Evolutionary conservation across 176 grass and related monocot species (phyloP), one percentile per base, ranked within the genome.

Genomic region (Dactylis glomerata): DNA sequence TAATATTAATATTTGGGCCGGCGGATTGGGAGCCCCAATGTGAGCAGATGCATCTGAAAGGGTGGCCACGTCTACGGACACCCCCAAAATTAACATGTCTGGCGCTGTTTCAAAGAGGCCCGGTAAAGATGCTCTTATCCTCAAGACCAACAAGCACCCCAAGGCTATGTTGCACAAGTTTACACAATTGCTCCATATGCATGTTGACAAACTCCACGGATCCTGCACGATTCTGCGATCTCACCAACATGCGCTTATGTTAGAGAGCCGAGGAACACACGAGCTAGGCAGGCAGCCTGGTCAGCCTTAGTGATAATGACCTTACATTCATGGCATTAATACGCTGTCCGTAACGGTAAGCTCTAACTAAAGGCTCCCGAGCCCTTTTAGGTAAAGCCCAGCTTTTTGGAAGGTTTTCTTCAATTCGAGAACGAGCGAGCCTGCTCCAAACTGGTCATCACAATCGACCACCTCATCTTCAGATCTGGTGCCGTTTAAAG

Each of bases 351-450:
- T 73, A 33, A 73, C 46, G 69, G 23, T 68, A 73, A 3, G 82
- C 82, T 45, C 66, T 79, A 45, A 80, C 66, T 79, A 45, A 80
- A 80, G 68, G 26, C 45, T 45, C 87, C 81, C 33, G 34, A 30
- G 3, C 28, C 44, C 75, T 81, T 89, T 89, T 85, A 89, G 77
- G 82, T 85, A 85, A 62, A 70, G 17, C 23, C 50, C 83, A 85
- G 78, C 78, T 64, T 85, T 89, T 89, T 70, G 28, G 49, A 69
- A 81, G 36, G 6, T 74, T 65, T 38, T 41, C 33, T 51, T 78
- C 42, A 78, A 31, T 15, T 83, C 81, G 8, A 32, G 11, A 73
- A 22, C 14, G 15, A 17, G 31, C 31, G 22, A 68, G 6, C 28
- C 40, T 73, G 28, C 72, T 45, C 22, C 15, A n/a, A 38, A 78